Conservation (phyloP, 495 filamentous ascomycete genomes). For the Neurospora sp. region DNA sequence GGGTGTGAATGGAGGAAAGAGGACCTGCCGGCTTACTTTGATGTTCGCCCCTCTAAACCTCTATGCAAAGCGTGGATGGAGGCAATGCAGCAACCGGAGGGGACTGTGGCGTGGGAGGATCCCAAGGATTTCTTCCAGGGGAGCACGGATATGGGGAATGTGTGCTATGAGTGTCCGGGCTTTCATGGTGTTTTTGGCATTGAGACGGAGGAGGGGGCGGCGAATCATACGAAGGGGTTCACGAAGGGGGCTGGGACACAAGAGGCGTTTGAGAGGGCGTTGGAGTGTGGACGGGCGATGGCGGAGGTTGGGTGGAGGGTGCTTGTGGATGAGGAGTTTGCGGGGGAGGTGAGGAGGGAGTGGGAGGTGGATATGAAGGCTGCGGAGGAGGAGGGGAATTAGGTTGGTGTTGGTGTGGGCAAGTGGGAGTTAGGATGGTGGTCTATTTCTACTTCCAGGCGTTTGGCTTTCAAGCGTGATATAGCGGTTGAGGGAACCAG, state of each 20-base stretch:
- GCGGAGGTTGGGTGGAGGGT: conserved; percentile 41
- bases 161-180: conserved; percentile 45
- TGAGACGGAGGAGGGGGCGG: conserved; percentile 30
- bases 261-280: conserved; percentile 33
- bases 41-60: conserved; percentile 37
- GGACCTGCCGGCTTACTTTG: conserved; percentile 41
- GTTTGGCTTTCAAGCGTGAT: neutral
- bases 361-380: conserved; percentile 30
- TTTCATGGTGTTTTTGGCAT: conserved; percentile 51
- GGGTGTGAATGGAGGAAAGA: conserved; percentile 42
- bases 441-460: neutral
- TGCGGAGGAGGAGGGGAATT: conserved; percentile 14
- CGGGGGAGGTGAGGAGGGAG: conserved; percentile 27
- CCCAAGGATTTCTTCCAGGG: conserved; percentile 32
- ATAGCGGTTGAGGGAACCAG: neutral
- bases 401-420: neutral
- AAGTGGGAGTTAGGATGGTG: neutral
- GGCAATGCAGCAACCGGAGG: conserved; percentile 25
- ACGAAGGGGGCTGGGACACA: conserved; percentile 40
- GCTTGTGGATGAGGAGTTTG: conserved; percentile 38
- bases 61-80: conserved; percentile 43
- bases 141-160: conserved; percentile 44
- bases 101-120: conserved; percentile 21
- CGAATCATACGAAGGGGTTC: conserved; percentile 48
- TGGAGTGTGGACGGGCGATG: conserved; percentile 48